Conservation (phyloP, 2,329 filamentous ascomycete species). For the Aspergillus sp. region DNA sequence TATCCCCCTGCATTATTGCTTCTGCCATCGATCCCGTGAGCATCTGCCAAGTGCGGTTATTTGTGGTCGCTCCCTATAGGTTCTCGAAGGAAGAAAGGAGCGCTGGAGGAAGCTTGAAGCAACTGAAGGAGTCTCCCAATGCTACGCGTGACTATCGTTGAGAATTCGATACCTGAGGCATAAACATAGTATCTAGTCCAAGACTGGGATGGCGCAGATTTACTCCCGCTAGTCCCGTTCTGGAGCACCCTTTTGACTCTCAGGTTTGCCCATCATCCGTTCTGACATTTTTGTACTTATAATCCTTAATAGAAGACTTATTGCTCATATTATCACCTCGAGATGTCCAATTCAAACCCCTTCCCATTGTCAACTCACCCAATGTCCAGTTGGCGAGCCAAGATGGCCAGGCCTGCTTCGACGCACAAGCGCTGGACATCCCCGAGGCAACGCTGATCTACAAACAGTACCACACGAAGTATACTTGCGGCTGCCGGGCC, state of each 20-base stretch:
- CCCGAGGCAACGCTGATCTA: conserved; percentile 21
- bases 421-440: conserved; percentile 18
- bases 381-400: conserved; percentile 6
- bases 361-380: background rate
- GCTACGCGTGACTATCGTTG: background rate
- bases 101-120: background rate
- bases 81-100: background rate
- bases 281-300: background rate
- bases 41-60: background rate
- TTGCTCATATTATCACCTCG: background rate
- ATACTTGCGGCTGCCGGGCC: conserved; percentile 4
- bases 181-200: background rate
- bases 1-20: background rate
- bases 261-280: background rate
- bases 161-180: background rate
- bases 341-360: background rate
- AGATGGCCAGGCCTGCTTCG: conserved; percentile 14
- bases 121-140: background rate
- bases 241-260: background rate
- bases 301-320: background rate
- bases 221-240: background rate
- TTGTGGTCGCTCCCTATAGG: conserved; percentile 9
- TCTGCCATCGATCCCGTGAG: background rate
- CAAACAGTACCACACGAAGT: conserved; percentile 8
- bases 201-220: background rate